These are phyloP conservation scores for Aspergillus sp. DNA, from an alignment of 2,329 filamentous ascomycete species.

Conservation along the genomic window DNA sequence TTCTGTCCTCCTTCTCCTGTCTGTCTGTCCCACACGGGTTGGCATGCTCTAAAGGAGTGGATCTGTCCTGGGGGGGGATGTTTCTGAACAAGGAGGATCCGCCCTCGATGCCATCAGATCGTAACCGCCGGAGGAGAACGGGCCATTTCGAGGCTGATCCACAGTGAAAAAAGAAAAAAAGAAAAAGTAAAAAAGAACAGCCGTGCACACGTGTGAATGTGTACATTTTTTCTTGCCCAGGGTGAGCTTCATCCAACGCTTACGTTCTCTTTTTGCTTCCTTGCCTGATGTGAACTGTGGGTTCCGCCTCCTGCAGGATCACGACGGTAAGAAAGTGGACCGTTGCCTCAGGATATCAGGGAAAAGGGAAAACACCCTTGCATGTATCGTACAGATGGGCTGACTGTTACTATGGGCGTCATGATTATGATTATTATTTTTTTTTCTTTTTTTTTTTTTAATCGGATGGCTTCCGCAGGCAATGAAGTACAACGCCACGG, in stretches of 20 bases:
- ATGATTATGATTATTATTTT: too few relatives aligned
- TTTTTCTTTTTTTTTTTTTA: too few relatives aligned
- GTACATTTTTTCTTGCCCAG: too few relatives aligned
- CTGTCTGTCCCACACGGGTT: constrained; percentile 8
- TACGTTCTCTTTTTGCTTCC: constrained; percentile 7
- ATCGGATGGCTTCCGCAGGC: too few relatives aligned
- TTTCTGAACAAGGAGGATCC: constrained; percentile 11
- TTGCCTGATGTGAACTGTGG: constrained; percentile 6
- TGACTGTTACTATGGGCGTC: too few relatives aligned
- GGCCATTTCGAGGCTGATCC: constrained; percentile 10
- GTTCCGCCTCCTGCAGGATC: constrained; percentile 8
- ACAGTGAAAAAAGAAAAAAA: constrained; percentile 4
- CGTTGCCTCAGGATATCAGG: constrained; percentile 8
- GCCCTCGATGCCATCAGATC: constrained; percentile 16
- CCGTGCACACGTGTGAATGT: constrained; percentile 18
- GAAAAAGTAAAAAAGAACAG: constrained; percentile 6
- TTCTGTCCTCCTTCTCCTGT: constrained; percentile 1
- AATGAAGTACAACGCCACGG: too few relatives aligned
- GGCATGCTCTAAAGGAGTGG: constrained; percentile 14
- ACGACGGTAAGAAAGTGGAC: constrained; percentile 3
- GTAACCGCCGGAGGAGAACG: constrained; percentile 8
- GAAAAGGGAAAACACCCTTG: constrained; percentile 12
- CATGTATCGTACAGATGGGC: constrained; percentile 1
- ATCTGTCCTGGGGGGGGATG: constrained; percentile 8
- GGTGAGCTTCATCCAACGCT: not conserved